Evolutionary conservation across 331 rosid genomes (phyloP), one percentile per base, ranked within the genome.

Genomic region (Arachis monticola): DNA sequence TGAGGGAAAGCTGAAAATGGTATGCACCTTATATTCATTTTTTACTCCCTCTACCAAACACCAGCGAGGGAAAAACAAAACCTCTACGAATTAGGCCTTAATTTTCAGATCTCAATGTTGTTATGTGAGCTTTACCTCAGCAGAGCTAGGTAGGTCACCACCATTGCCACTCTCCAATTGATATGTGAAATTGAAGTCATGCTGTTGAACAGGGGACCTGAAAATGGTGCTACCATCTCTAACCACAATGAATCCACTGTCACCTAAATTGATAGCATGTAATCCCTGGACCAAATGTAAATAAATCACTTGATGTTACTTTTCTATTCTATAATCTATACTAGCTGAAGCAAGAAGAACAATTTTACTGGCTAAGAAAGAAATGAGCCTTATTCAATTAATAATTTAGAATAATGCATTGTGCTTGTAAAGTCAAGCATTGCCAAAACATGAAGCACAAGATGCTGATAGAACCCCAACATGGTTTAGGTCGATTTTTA

Each of bases 101-200:
- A 27, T 67, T 77, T 73, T 27, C 45, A 42, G 67, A 67, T 42
- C 1, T 30, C 46, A 63, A 60, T 51, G 32, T 69, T 60, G 63
- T 76, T 7, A 74, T 41, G 67, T 47, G 56, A 55, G 70, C 85
- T 73, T 66, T 73, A 95, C 99, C 92, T 95, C 90, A 17, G 97
- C 98, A 31, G 99, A 89, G 91, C 92, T 81, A 46, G 99, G 99
- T 63, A 82, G 86, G 83, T 95, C 99, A 57, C 87, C 92, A 55
- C 83, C 82, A 22, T 80, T 81, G 67, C 97, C 98, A 65, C 92
- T 82, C 73, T 90, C 99, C 74, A 95, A 79, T 83, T 95, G 97
- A 83, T 87, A 92, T 31, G 98, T 84, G 82, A 87, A 92, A 84
- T 95, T 92, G 90, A 92, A 95, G 80, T 77, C 90, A 69, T 87